These are phyloP conservation scores for Chaetomium sp. DNA, from an alignment of 2,329 filamentous ascomycete genomes.

Conservation along the genomic window DNA sequence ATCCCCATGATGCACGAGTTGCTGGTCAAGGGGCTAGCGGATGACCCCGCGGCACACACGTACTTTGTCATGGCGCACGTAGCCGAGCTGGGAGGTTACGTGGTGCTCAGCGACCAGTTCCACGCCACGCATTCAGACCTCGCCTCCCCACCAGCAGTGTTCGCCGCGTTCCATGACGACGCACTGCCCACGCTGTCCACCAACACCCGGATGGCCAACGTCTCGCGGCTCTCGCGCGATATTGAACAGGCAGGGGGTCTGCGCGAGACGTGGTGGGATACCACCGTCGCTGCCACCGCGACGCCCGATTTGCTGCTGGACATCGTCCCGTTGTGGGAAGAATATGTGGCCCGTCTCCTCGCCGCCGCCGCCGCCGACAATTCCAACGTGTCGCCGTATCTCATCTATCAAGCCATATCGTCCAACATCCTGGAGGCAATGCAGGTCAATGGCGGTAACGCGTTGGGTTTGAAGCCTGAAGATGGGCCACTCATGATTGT, in stretches of 20 bases:
- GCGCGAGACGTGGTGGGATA: conserved; percentile 40
- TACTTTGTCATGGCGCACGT: conserved; percentile 27
- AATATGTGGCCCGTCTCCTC: conserved; percentile 25
- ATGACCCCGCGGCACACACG: conserved; percentile 28
- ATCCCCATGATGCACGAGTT: conserved; percentile 34
- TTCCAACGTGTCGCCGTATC: conserved; percentile 28
- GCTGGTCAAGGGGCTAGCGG: conserved; percentile 23
- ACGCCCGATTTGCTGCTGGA: conserved; percentile 36
- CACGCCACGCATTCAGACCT: conserved; percentile 25
- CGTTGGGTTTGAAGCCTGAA: conserved; percentile 43
- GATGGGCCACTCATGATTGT: conserved; percentile 42
- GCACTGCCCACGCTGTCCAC: conserved; percentile 32
- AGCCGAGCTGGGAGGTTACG: conserved; percentile 21
- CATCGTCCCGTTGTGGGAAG: conserved; percentile 36
- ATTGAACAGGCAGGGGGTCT: conserved; percentile 36
- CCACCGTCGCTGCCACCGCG: conserved; percentile 34
- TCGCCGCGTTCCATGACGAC: conserved; percentile 31
- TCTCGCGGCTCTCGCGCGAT: conserved; percentile 33
- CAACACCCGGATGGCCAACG: conserved; percentile 34
- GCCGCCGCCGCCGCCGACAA: conserved; percentile 21
- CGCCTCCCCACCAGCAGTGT: conserved; percentile 27
- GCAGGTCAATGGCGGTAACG: conserved; percentile 45
- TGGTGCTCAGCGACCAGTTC: conserved; percentile 27
- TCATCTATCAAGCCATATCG: conserved; percentile 46
- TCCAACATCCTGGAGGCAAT: conserved; percentile 40